These are phyloP conservation scores for Candida sp. DNA, from an alignment of 1,139 yeast genomes.

Conservation along the genomic window DNA sequence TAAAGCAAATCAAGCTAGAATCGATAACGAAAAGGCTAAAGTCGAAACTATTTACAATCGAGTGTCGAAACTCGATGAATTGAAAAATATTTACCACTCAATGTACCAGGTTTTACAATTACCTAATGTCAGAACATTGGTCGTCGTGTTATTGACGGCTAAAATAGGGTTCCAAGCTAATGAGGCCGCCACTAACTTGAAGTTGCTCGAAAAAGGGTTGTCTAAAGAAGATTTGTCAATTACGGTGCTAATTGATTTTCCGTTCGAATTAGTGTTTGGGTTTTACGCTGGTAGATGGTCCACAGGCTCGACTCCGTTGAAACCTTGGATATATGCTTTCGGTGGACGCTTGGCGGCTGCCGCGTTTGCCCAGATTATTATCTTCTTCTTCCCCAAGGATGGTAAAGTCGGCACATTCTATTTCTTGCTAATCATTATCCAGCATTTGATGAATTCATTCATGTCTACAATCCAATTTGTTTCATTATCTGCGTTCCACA, in stretches of 20 bases:
- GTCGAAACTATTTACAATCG: slow-evolving; percentile 22
- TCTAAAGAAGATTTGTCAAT: slow-evolving; percentile 92
- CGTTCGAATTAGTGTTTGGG: slow-evolving; percentile 93
- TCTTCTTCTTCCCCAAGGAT: slow-evolving; percentile 64
- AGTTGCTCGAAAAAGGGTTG: slow-evolving; percentile 88
- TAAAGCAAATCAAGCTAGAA: slow-evolving; percentile 35
- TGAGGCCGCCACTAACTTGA: slow-evolving; percentile 93
- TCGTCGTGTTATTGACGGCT: slow-evolving; percentile 71
- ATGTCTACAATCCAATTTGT: slow-evolving; percentile 97
- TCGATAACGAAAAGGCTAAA: slow-evolving; percentile 30
- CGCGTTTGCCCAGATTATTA: slow-evolving; percentile 67
- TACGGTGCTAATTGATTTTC: slow-evolving; percentile 91
- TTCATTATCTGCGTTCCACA: slow-evolving; percentile 90
- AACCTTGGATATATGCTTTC: slow-evolving; percentile 90
- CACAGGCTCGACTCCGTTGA: slow-evolving; percentile 63
- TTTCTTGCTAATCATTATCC: slow-evolving; percentile 68
- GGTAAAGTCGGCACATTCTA: slow-evolving; percentile 47
- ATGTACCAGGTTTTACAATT: slow-evolving; percentile 77
- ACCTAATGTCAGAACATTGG: slow-evolving; percentile 73
- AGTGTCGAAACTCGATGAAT: slow-evolving; percentile 18
- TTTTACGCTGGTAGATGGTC: slow-evolving; percentile 98
- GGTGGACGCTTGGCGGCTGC: slow-evolving; percentile 84
- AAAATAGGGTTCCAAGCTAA: slow-evolving; percentile 95
- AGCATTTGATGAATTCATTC: slow-evolving; percentile 83
- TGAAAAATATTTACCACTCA: slow-evolving; percentile 58